A percentile compares a stretch with the other conserved stretches of the same genome.
Evolutionary conservation across 257 asterid species (phyloP).

Genomic region (Solanum ossicruentum): DNA sequence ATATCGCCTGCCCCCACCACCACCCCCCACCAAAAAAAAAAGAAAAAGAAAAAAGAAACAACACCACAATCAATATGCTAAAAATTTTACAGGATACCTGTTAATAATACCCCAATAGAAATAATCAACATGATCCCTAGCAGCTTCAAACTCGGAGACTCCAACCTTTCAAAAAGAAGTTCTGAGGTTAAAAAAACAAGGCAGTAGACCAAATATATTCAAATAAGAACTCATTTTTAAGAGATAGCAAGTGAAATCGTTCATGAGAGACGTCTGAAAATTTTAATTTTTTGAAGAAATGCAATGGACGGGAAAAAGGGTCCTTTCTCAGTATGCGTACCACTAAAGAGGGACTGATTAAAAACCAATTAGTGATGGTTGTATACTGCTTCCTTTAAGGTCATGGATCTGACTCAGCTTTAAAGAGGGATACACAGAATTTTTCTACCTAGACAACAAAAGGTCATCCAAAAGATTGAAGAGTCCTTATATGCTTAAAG

Average conservation of each 20-base stretch:
- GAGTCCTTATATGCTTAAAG: neutral
- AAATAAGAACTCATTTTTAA: neutral
- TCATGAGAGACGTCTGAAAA: neutral
- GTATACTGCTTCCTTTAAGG: neutral
- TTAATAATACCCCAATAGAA: conserved; percentile 74
- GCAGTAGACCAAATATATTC: neutral
- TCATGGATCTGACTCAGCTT: neutral
- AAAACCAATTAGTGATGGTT: neutral
- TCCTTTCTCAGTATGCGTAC: neutral
- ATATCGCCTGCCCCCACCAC: neutral
- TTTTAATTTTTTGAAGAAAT: neutral
- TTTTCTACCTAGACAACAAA: neutral
- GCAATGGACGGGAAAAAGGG: neutral
- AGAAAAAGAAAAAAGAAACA: neutral
- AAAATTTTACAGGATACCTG: conserved; percentile 36
- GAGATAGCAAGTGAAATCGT: neutral
- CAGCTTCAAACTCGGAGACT: conserved; percentile 89
- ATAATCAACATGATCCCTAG: conserved; percentile 73
- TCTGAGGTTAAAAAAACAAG: conserved; percentile 5
- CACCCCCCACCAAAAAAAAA: neutral
- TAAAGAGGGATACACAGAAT: neutral
- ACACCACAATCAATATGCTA: neutral
- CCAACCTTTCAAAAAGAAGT: conserved; percentile 55
- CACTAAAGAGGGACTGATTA: neutral
- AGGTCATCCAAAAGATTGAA: neutral